Conservation (phyloP, 192 early-diverging fungal genomes). For the Geranomyces michiganensis region DNA sequence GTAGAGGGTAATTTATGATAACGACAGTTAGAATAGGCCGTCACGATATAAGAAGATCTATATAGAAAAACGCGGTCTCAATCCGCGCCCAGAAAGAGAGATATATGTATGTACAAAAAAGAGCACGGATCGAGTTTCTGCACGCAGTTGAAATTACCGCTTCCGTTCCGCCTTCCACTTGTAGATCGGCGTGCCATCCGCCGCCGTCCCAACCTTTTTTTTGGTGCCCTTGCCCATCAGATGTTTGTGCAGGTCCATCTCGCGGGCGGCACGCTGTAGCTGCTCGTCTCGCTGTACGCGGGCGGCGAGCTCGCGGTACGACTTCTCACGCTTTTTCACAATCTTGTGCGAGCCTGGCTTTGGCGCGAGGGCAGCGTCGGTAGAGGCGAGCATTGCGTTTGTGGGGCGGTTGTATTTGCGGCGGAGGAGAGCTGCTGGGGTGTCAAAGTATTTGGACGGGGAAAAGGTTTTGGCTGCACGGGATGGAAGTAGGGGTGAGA, state of each 20-base stretch:
- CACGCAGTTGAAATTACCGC: slow-evolving; percentile 54
- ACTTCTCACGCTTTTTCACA: slow-evolving; percentile 33
- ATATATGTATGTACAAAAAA: too few relatives aligned
- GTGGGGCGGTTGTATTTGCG: slow-evolving; percentile 84
- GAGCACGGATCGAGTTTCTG: too few relatives aligned
- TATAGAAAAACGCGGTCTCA: too few relatives aligned
- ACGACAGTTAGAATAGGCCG: too few relatives aligned
- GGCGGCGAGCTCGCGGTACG: slow-evolving; percentile 69
- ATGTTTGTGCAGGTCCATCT: slow-evolving; percentile 77
- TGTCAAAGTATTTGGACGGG: slow-evolving; percentile 80
- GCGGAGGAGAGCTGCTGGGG: slow-evolving; percentile 73
- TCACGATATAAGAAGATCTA: too few relatives aligned
- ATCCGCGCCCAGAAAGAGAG: too few relatives aligned
- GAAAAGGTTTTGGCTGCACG: slow-evolving; percentile 71
- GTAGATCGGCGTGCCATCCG: slow-evolving; percentile 79
- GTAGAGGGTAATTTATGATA: too few relatives aligned
- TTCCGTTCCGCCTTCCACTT: slow-evolving; percentile 93
- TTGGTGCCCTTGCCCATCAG: slow-evolving; percentile 80
- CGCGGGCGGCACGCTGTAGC: slow-evolving; percentile 69
- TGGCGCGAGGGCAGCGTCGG: slow-evolving; percentile 16
- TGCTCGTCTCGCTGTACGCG: slow-evolving; percentile 79
- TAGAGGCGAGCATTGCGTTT: slow-evolving; percentile 53
- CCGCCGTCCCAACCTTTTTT: slow-evolving; percentile 81
- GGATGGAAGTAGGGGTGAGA: too few relatives aligned
- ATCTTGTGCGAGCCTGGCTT: slow-evolving; percentile 36